Evolutionary conservation across 176 grass and related monocot genomes (phyloP), one percentile per base, ranked within the genome.

Genomic region (Oryza glumipatula): DNA sequence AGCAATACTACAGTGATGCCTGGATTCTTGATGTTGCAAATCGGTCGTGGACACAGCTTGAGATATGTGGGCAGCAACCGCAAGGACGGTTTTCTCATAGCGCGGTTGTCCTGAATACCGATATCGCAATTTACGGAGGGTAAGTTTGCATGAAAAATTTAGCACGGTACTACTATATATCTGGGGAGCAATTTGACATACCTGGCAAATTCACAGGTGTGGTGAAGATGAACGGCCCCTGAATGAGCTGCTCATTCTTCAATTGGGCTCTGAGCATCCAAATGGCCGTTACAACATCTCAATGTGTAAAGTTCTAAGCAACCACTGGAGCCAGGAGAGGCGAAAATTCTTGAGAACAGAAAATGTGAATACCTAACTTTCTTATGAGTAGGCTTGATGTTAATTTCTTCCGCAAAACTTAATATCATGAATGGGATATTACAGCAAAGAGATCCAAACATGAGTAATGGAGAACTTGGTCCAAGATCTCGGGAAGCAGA

Each of bases 111-210:
- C 91, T 86, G 67, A 89, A 94, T 67, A 87, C 85, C 66, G 94
- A 99, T 65, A 89, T 99, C 28, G 91, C 97, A 17, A 91, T 99
- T 79, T 99, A 94, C 64, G 97, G 97, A 91, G 97, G 97, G 97
- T 99, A 91, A 75, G 85, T 77, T 65, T 82, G 9, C 21, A 28
- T 6, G 51, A 28, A 56, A 54, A 67, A 17, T 49, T 61, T 14
- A 48, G 7, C 21, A 56, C 0, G 13, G 12, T 49, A 38, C 35
- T 36, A 36, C 4, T 36, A 49, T 32, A 51, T 48, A 72, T 8
- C 86, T 79, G 7, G n/a, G n/a, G 70, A 79, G 35, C 65, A 60
- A 74, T 80, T 56, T 73, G 47, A 30, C 65, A 64, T 51, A 5
- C 23, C 35, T 72, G 68, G 39, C 32, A 61, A 76, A 67, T 91